phyloP scores from a whole-genome alignment of 441 rosid species.

The Codiaeum variegatum region DNA sequence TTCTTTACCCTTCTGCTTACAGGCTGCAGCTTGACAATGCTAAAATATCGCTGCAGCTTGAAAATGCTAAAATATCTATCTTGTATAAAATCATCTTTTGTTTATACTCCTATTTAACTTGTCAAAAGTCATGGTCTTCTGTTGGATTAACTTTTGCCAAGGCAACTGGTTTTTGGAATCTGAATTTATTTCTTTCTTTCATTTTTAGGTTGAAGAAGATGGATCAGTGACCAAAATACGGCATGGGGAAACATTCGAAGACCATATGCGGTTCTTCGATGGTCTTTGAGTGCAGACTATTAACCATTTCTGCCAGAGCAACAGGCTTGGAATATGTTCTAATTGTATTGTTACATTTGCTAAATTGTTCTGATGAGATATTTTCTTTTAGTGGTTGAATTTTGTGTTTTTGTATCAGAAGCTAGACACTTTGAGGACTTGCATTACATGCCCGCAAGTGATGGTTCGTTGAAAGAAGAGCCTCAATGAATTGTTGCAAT shows the following conservation, averaged over 20 bases:
- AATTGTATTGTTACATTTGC: not conserved
- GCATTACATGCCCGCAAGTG: not conserved
- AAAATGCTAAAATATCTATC: not conserved
- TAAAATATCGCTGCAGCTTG: not conserved
- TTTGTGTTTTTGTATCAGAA: not conserved
- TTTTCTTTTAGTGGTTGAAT: not conserved
- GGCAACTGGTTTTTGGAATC: not conserved
- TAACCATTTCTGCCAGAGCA: not conserved
- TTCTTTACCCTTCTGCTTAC: not conserved
- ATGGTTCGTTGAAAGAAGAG: not conserved
- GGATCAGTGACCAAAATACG: slow-evolving; percentile 75
- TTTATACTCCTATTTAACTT: not conserved
- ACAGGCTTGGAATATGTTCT: not conserved
- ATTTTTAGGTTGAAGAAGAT: slow-evolving; percentile 82
- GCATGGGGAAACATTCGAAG: slow-evolving; percentile 85
- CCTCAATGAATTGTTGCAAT: too few relatives aligned
- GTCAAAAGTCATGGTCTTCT: not conserved
- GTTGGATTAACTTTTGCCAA: not conserved
- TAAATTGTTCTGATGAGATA: not conserved
- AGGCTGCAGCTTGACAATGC: not conserved
- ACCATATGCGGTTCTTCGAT: slow-evolving; percentile 69
- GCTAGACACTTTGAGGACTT: not conserved
- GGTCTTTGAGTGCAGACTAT: slow-evolving; percentile 42
- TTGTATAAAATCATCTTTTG: not conserved
- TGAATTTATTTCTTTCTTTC: slow-evolving; percentile 17